These are phyloP conservation scores for Coemansia sp. DNA, from an alignment of 192 early-diverging fungal species.

Conservation along the genomic window DNA sequence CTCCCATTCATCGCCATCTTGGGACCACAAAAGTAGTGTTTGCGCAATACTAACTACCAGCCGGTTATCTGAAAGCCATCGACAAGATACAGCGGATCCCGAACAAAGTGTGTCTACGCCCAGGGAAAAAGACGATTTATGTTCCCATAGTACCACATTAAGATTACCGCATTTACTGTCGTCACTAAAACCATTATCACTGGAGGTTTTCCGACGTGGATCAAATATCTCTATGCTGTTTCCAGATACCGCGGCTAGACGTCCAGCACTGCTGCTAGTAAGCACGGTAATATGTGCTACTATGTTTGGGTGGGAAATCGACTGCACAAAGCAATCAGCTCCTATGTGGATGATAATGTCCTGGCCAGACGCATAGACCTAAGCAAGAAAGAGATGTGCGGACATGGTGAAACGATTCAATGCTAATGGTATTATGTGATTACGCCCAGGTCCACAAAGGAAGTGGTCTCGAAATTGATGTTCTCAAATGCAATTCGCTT, in stretches of 20 bases:
- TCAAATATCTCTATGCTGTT: slow-evolving; percentile 15
- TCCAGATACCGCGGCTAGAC: slow-evolving; percentile 27
- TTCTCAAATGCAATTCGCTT: slow-evolving; percentile 12
- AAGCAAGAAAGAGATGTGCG: slow-evolving; percentile 1
- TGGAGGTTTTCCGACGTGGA: background rate
- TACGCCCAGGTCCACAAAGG: too few relatives aligned
- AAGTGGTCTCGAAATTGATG: background rate
- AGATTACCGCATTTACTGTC: background rate
- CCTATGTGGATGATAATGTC: slow-evolving; percentile 37
- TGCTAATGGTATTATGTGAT: too few relatives aligned
- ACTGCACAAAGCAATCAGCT: slow-evolving; percentile 27
- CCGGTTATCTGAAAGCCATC: slow-evolving; percentile 21
- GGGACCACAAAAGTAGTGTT: slow-evolving; percentile 20
- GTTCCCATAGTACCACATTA: slow-evolving; percentile 11
- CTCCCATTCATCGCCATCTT: slow-evolving; percentile 14
- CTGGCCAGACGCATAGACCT: slow-evolving; percentile 49
- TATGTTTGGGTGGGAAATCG: slow-evolving; percentile 22
- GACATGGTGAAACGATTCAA: background rate
- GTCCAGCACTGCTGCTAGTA: slow-evolving; percentile 13
- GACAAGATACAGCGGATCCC: slow-evolving; percentile 7
- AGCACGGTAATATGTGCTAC: slow-evolving; percentile 16
- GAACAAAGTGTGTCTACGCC: background rate
- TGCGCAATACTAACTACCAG: slow-evolving; percentile 15
- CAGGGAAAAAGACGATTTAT: slow-evolving; percentile 8
- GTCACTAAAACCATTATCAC: background rate